Base-by-base conservation (phyloP, 169 alveolate species). In the Plasmodium relictum region DNA sequence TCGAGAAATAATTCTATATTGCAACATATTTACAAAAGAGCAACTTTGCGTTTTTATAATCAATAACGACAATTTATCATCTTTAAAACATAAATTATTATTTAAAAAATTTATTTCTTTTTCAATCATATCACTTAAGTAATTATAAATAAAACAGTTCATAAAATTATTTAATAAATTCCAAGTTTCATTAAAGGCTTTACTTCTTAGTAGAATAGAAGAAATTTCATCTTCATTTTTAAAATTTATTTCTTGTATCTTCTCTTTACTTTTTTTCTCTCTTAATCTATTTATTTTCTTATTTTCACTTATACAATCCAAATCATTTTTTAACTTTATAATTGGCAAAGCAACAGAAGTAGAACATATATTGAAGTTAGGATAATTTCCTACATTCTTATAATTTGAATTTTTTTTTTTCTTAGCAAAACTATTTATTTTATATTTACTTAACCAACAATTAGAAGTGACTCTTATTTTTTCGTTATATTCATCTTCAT, bases 151-250 rank as follows among this genome's bases (percentile, higher is more conserved):
- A 76, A 63, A 76, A 58, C 78, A 76, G 10, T 76, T 76, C 89
- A 76, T 63, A 68, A 44, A 76, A 41, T 42, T 44, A 44, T 76
- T 76, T 31, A 76, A 3, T 22, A 45, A 9, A 22, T 54, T 63
- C 89, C 89, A 76, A 1, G 89, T 76, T 20, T 76, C 89, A 42
- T 76, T 76, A 20, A 76, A 66, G 4, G 89, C 89, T 41, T 76
- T 76, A 70, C 89, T 76, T 24, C 89, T 48, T 18, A 63, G 56
- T 20, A 76, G 39, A 20, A 76, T 44, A 22, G 89, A 76, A 68
- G 48, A 45, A 16, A 65, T 26, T 48, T 76, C 89, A 76, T 76
- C 89, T 14, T 76, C 89, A 65, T 76, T 65, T 22, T 26, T 45
- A 6, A 50, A 24, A 56, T 41, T 14, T 48, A 20, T 42, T 24